phyloP scores from a whole-genome alignment of 768 basidiomycete species.

The Boletus rubropictus region DNA sequence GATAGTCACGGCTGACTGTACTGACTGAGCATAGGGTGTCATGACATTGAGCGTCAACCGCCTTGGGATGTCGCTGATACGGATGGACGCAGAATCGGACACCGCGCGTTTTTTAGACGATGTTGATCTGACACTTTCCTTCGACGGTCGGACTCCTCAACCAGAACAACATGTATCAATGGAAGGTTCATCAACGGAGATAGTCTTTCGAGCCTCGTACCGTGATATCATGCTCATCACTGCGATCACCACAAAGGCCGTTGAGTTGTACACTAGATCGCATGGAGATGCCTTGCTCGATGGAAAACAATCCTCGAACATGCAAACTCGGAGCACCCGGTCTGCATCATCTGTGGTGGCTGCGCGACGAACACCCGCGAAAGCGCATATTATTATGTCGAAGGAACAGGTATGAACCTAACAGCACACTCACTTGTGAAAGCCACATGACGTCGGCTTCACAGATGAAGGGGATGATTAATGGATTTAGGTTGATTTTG shows the following conservation, averaged over 20 bases:
- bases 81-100: conserved; percentile 80
- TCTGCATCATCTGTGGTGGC: conserved; percentile 3
- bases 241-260: conserved; percentile 79
- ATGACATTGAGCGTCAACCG: conserved; percentile 72
- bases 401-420: conserved; percentile 66
- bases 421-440: neutral
- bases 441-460: neutral
- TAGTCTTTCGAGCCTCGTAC: conserved; percentile 93
- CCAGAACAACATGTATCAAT: conserved; percentile 74
- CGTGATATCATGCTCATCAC: conserved; percentile 89
- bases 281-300: conserved; percentile 23
- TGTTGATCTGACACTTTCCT: conserved; percentile 77
- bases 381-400: conserved; percentile 52
- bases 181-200: conserved; percentile 73
- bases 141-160: conserved; percentile 76
- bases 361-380: conserved; percentile 20
- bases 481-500: conserved; percentile 87
- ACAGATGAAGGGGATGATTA: conserved; percentile 79
- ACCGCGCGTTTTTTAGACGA: conserved; percentile 91
- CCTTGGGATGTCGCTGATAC: conserved; percentile 89
- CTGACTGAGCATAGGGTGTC: conserved; percentile 53
- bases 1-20: neutral
- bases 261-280: conserved; percentile 60
- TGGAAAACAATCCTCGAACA: conserved; percentile 6
- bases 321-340: conserved; percentile 1